A percentile compares a stretch with the other conserved stretches of the same genome.
These are phyloP conservation scores for Xylaria scruposa DNA, from an alignment of 495 filamentous ascomycete genomes.

Conservation along the genomic window DNA sequence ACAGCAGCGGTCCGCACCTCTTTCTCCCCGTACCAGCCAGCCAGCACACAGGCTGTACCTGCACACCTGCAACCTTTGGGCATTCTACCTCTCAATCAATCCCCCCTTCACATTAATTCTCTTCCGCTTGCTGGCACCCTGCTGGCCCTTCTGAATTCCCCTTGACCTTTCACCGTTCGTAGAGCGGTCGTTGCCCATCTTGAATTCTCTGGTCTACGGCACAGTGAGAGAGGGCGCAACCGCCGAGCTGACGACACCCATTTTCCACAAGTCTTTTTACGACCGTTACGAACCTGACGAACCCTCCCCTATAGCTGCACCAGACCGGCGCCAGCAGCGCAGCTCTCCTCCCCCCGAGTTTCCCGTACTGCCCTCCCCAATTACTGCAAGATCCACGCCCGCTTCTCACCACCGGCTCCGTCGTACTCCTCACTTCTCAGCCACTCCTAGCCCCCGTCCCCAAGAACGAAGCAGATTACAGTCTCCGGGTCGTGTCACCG, in stretches of 20 bases:
- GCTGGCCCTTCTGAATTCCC: constrained; percentile 13
- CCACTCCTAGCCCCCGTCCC: constrained; percentile 49
- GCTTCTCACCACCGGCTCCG: constrained; percentile 52
- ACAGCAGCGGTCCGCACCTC: constrained; percentile 8
- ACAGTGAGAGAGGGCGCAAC: constrained; percentile 44
- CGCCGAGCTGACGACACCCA: constrained; percentile 51
- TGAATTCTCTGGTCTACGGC: constrained; percentile 49
- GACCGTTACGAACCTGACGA: constrained; percentile 54
- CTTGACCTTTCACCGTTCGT: constrained; percentile 10
- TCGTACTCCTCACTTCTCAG: constrained; percentile 54
- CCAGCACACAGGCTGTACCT: constrained; percentile 10
- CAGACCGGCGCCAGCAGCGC: constrained; percentile 54
- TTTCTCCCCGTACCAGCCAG: constrained; percentile 1
- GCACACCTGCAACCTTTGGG: not conserved
- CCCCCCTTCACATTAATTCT: not conserved
- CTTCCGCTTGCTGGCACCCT: not conserved
- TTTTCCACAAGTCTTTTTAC: constrained; percentile 39
- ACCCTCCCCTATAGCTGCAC: constrained; percentile 35
- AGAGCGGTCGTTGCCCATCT: constrained; percentile 40
- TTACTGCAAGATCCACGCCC: constrained; percentile 44
- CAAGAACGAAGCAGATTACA: constrained; percentile 42
- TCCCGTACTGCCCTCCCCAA: constrained; percentile 38
- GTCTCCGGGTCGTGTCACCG: constrained; percentile 43
- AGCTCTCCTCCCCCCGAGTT: constrained; percentile 42
- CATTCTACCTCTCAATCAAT: constrained; percentile 5